Base-by-base conservation (phyloP, 2,329 filamentous ascomycete species). In the Arthrinium puccinioides region DNA sequence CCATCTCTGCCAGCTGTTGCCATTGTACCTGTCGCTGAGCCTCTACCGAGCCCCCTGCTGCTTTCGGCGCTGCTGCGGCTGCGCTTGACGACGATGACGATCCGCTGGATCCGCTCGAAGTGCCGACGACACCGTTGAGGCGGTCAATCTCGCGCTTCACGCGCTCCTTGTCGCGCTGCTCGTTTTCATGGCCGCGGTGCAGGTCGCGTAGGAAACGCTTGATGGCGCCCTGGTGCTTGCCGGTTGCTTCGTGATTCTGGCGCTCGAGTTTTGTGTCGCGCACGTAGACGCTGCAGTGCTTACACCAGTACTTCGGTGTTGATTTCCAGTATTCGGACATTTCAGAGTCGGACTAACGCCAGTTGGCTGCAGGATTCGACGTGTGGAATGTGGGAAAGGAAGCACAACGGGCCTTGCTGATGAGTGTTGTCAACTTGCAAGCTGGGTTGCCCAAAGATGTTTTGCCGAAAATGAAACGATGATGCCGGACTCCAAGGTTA, bases 301-400 rank as follows among this genome's bases (percentile, higher is more conserved):
- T 97, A 76, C 92, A 98, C 88, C 89, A 97, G 67, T 94, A 94
- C 58, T 84, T 90, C 6, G 89, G 89, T 60, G 89, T 95, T 15
- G 90, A 96, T 61, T 97, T 97, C 92, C 92, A 97, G 66, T 95
- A 94, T 71, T 97, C 92, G 0, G 92, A 82, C 92, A 98, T 97
- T 33, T 24, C n/a, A n/a, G n/a, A n/a, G n/a, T n/a, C n/a, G n/a
- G n/a, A n/a, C n/a, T n/a, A n/a, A n/a, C n/a, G n/a, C n/a, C n/a
- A n/a, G n/a, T n/a, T n/a, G n/a, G n/a, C n/a, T n/a, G n/a, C n/a
- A n/a, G n/a, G n/a, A n/a, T n/a, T n/a, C n/a, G n/a, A n/a, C n/a
- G n/a, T n/a, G n/a, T n/a, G n/a, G n/a, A n/a, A n/a, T n/a, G n/a
- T n/a, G n/a, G n/a, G n/a, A n/a, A n/a, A n/a, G n/a, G n/a, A n/a